These are phyloP conservation scores for Chamaenerion angustifolium DNA, from an alignment of 345 rosid genomes.

Conservation along the genomic window DNA sequence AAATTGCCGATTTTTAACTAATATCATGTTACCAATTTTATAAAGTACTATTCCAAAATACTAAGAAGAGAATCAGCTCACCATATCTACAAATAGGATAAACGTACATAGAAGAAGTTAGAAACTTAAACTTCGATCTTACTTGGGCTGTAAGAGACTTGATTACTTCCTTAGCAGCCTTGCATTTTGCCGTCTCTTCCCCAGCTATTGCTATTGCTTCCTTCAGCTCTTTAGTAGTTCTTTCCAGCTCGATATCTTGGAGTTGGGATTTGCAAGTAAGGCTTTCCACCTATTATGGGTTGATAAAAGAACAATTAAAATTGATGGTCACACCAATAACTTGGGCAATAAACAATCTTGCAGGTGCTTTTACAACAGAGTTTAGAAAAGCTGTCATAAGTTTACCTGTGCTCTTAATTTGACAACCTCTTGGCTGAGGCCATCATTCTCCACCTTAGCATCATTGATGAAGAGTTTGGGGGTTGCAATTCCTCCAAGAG, in stretches of 20 bases:
- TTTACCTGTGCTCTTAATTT: no score
- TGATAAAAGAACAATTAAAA: background rate
- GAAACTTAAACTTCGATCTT: constrained; percentile 6
- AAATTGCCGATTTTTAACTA: no score
- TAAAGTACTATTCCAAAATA: no score
- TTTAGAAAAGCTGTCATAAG: no score
- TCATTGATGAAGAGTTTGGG: constrained; percentile 60
- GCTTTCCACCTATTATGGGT: constrained; percentile 16
- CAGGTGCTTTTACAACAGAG: no score
- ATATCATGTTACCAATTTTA: no score
- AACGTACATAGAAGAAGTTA: no score
- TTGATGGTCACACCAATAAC: no score
- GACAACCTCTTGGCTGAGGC: no score
- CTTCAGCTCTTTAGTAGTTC: constrained; percentile 18
- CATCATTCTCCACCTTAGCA: constrained; percentile 23
- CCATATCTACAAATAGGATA: no score
- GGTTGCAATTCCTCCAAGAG: constrained; percentile 61
- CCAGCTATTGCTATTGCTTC: constrained; percentile 27
- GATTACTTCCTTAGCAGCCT: constrained; percentile 34
- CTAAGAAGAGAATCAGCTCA: no score
- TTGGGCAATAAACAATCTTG: no score
- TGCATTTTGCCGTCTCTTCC: constrained; percentile 31
- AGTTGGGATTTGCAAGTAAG: constrained; percentile 18
- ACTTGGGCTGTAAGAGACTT: constrained; percentile 33
- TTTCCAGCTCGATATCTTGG: constrained; percentile 25